Evolutionary conservation across 371 early-diverging fungal species (phyloP).

Genomic region (Lichtheimia ramosa): DNA sequence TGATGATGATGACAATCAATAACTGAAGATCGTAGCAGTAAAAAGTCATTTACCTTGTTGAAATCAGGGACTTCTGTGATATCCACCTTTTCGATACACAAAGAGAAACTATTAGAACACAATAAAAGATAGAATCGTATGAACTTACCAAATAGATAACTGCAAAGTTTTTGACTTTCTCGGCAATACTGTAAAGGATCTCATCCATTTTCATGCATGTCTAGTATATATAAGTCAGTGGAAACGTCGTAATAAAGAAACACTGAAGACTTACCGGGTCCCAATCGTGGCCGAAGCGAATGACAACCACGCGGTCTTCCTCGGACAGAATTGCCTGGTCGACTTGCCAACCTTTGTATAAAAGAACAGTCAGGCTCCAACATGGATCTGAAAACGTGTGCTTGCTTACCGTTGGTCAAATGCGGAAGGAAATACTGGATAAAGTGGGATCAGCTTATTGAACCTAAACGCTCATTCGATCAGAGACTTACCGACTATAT

Average conservation of each 20-base stretch:
- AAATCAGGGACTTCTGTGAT: constrained; percentile 88
- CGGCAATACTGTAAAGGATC: constrained; percentile 87
- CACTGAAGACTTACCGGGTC: constrained; percentile 52
- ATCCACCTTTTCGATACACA: constrained; percentile 49
- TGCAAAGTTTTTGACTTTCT: constrained; percentile 96
- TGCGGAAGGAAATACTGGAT: constrained; percentile 75
- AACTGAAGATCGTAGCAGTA: background rate
- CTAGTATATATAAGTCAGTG: background rate
- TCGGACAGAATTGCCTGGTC: constrained; percentile 98
- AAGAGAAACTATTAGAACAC: background rate
- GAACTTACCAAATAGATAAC: constrained; percentile 82
- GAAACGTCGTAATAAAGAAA: too few relatives aligned
- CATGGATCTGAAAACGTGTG: background rate
- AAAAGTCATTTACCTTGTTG: constrained; percentile 61
- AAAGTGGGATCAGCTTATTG: background rate
- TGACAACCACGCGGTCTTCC: constrained; percentile 95
- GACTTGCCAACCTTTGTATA: constrained; percentile 89
- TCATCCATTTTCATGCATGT: constrained; percentile 98
- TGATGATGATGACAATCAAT: background rate
- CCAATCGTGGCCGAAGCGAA: constrained; percentile 98
- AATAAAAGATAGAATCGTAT: background rate
- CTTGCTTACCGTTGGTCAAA: constrained; percentile 64
- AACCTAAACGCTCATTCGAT: background rate
- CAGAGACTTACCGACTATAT: constrained; percentile 6
- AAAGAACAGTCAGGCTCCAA: background rate